phyloP scores from a whole-genome alignment of 805 yeast genomes.

The Sugiyamaella chiloensis region DNA sequence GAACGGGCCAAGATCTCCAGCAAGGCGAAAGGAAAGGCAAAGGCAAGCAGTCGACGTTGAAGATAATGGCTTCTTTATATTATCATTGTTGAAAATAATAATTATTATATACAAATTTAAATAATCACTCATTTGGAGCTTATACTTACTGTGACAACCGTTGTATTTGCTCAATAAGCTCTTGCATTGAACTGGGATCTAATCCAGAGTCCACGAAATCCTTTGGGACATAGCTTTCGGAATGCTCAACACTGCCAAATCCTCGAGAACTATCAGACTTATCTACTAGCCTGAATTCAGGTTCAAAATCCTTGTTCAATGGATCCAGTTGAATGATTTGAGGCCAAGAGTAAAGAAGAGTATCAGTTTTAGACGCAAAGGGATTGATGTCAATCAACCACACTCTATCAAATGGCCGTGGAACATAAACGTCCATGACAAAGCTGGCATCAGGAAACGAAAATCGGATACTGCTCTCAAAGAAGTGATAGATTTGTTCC shows the following conservation, averaged over 20 bases:
- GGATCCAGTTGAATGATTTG: slow-evolving; percentile 49
- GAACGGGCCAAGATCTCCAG: slow-evolving; percentile 3
- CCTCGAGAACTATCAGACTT: slow-evolving; percentile 63
- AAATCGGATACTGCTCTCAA: slow-evolving; percentile 44
- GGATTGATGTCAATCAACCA: slow-evolving; percentile 86
- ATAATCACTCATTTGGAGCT: too few species aligned
- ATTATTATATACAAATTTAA: too few species aligned
- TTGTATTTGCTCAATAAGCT: slow-evolving; percentile 4
- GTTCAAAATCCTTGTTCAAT: slow-evolving; percentile 27
- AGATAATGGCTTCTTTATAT: too few species aligned
- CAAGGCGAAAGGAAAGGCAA: background rate
- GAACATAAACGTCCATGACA: slow-evolving; percentile 79
- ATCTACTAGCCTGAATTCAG: slow-evolving; percentile 59
- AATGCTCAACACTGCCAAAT: slow-evolving; percentile 76
- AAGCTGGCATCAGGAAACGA: slow-evolving; percentile 54
- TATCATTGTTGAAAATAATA: too few species aligned
- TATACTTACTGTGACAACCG: too few species aligned
- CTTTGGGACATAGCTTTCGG: slow-evolving; percentile 87
- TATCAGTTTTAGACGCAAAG: slow-evolving; percentile 71
- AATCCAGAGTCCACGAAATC: slow-evolving; percentile 84
- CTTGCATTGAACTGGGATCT: slow-evolving; percentile 24
- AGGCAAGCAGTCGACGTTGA: too few species aligned
- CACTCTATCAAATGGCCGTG: slow-evolving; percentile 64
- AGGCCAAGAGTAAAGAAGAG: slow-evolving; percentile 79
- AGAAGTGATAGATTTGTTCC: slow-evolving; percentile 52